Conservation (phyloP, 1,284 basidiomycete species). For the Sparassis latifolia region DNA sequence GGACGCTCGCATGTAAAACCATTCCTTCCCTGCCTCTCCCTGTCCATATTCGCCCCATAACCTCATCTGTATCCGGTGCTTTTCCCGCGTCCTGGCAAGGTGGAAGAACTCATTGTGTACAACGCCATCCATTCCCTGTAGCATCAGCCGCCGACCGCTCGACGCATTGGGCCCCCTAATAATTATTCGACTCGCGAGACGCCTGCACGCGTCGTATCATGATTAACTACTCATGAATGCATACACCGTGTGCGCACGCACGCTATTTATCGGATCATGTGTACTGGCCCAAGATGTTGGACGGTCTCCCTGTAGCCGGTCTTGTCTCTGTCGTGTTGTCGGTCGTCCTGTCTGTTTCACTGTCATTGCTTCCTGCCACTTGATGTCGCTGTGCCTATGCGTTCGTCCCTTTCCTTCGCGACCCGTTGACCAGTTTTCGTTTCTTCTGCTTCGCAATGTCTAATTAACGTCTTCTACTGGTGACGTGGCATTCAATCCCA, state of each 20-base stretch:
- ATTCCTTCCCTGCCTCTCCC: neutral
- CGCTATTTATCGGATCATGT: constrained; percentile 8
- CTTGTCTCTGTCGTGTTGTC: constrained; percentile 2
- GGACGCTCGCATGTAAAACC: neutral
- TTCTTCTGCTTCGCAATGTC: no score
- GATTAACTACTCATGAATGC: neutral
- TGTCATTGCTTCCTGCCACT: neutral
- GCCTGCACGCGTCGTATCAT: constrained; percentile 1
- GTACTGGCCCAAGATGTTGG: constrained; percentile 7
- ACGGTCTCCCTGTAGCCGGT: constrained; percentile 12
- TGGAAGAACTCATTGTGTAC: constrained; percentile 5
- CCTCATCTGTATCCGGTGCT: neutral
- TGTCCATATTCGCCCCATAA: neutral
- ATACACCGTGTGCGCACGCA: neutral
- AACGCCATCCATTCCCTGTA: constrained; percentile 2
- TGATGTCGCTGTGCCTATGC: constrained; percentile 2
- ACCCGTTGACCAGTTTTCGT: no score
- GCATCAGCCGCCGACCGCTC: constrained; percentile 4
- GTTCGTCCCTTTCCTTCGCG: neutral
- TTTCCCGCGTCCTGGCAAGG: neutral
- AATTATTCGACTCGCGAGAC: constrained; percentile 4
- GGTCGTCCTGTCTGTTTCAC: neutral
- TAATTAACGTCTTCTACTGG: no score
- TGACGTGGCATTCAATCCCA: no score
- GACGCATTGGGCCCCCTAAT: constrained; percentile 5